phyloP scores from a whole-genome alignment of 495 filamentous ascomycete species.

The Penicilliopsis zonata region DNA sequence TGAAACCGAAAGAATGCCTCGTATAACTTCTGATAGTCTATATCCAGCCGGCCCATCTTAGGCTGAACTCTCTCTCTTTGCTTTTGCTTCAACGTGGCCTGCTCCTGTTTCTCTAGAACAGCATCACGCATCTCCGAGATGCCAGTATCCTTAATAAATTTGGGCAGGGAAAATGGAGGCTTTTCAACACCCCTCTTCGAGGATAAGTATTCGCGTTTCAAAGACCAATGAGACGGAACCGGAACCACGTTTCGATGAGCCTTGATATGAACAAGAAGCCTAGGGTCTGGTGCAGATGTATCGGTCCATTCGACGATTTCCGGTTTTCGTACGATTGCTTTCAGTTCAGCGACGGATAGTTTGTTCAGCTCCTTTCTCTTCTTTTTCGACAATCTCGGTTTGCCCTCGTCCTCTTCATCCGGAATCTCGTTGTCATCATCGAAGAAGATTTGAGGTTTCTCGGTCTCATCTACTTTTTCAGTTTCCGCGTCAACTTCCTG shows the following conservation, averaged over 20 bases:
- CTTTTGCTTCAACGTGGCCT: slow-evolving; percentile 84
- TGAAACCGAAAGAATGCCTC: slow-evolving; percentile 97
- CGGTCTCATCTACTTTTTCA: slow-evolving; percentile 48
- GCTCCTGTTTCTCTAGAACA: slow-evolving; percentile 86
- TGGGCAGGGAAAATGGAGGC: slow-evolving; percentile 79
- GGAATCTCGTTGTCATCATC: slow-evolving; percentile 83
- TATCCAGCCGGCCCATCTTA: slow-evolving; percentile 95
- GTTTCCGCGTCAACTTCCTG: slow-evolving; percentile 44
- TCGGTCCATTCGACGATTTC: slow-evolving; percentile 98
- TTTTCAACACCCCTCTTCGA: slow-evolving; percentile 96
- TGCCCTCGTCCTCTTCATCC: slow-evolving; percentile 61
- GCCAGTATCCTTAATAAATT: slow-evolving; percentile 95
- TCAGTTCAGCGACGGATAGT: slow-evolving; percentile 87
- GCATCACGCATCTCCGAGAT: slow-evolving; percentile 98
- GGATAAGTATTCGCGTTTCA: slow-evolving; percentile 93
- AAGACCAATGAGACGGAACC: slow-evolving; percentile 83
- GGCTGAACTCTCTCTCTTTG: slow-evolving; percentile 89
- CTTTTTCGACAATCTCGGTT: slow-evolving; percentile 77
- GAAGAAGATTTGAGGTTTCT: slow-evolving; percentile 81
- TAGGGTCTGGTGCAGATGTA: slow-evolving; percentile 81
- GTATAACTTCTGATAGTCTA: slow-evolving; percentile 95
- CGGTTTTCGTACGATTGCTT: slow-evolving; percentile 79
- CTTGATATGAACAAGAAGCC: slow-evolving; percentile 86
- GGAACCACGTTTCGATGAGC: slow-evolving; percentile 91
- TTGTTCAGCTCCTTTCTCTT: slow-evolving; percentile 83